Conservation (phyloP, 2,329 filamentous ascomycete genomes). For the Ilyonectria robusta region DNA sequence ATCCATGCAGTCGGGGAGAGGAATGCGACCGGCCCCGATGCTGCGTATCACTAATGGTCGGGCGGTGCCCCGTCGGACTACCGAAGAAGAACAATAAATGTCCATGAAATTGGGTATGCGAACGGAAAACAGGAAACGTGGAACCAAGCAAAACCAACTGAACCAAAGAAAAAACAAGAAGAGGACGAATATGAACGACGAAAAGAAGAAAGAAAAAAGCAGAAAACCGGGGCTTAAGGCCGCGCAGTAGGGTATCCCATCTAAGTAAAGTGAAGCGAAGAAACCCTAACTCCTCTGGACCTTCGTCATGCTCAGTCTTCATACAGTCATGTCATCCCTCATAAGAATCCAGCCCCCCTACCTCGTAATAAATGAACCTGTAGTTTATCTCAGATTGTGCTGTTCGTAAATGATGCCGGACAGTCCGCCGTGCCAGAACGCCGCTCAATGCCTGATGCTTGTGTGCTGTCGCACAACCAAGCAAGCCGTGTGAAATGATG, state of each 20-base stretch:
- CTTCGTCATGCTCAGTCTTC: constrained; percentile 37
- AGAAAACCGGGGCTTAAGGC: constrained; percentile 37
- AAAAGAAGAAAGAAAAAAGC: constrained; percentile 26
- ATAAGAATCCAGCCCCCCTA: constrained; percentile 35
- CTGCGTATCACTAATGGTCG: constrained; percentile 52
- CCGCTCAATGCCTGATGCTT: constrained; percentile 36
- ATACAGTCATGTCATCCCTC: constrained; percentile 50
- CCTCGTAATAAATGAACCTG: constrained; percentile 27
- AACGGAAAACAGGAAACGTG: constrained; percentile 14
- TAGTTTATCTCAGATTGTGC: constrained; percentile 33
- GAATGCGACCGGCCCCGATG: constrained; percentile 66
- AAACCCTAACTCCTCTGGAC: constrained; percentile 34
- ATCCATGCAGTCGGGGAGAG: constrained; percentile 66
- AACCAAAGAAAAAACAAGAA: constrained; percentile 9
- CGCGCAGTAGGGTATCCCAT: constrained; percentile 57
- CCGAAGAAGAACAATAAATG: constrained; percentile 17
- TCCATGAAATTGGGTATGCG: constrained; percentile 31
- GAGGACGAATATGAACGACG: constrained; percentile 16
- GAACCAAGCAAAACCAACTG: constrained; percentile 8
- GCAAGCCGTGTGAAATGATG: constrained; percentile 37
- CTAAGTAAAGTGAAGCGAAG: constrained; percentile 51
- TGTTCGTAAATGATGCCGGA: constrained; percentile 38
- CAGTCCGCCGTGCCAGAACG: constrained; percentile 40
- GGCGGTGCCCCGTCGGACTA: constrained; percentile 17
- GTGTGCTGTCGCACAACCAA: constrained; percentile 35